These are phyloP conservation scores for Beta corolliflora DNA, from an alignment of 179 eudicot species.

Conservation along the genomic window DNA sequence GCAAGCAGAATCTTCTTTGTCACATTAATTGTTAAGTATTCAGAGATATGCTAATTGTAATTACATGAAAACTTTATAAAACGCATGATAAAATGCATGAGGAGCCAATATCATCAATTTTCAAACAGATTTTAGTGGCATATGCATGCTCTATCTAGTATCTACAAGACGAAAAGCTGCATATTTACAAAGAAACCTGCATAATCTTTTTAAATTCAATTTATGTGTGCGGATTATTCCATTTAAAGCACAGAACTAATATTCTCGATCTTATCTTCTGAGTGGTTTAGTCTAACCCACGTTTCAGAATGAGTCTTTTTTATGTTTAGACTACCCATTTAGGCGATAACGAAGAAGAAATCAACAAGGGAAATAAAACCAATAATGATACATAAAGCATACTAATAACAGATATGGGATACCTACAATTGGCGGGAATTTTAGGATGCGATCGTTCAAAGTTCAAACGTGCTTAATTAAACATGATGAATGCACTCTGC, in stretches of 20 bases:
- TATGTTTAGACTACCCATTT: not conserved
- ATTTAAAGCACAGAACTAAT: not conserved
- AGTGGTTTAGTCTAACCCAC: slow-evolving; percentile 16
- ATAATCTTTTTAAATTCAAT: slow-evolving; percentile 1
- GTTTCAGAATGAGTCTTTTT: not conserved
- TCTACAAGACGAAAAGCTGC: slow-evolving; percentile 5
- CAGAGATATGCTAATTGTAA: not conserved
- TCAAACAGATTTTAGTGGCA: slow-evolving; percentile 14
- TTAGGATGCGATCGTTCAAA: too few species aligned
- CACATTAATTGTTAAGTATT: not conserved
- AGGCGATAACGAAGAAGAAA: not conserved
- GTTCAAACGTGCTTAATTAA: too few species aligned
- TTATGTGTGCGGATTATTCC: slow-evolving; percentile 13
- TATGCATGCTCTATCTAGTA: slow-evolving; percentile 13
- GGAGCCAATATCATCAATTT: not conserved
- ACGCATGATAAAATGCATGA: not conserved
- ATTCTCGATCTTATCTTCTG: not conserved
- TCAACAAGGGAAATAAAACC: not conserved
- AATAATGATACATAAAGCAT: too few species aligned
- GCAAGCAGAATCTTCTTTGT: not conserved
- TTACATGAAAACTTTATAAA: slow-evolving; percentile 1
- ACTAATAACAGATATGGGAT: too few species aligned
- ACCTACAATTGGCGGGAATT: too few species aligned
- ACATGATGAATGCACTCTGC: too few species aligned
- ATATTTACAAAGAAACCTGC: slow-evolving; percentile 2